A percentile compares a stretch with the other conserved stretches of the same genome.
Conservation (phyloP, 2,329 filamentous ascomycete species). For the Raffaelea ambrosiae region DNA sequence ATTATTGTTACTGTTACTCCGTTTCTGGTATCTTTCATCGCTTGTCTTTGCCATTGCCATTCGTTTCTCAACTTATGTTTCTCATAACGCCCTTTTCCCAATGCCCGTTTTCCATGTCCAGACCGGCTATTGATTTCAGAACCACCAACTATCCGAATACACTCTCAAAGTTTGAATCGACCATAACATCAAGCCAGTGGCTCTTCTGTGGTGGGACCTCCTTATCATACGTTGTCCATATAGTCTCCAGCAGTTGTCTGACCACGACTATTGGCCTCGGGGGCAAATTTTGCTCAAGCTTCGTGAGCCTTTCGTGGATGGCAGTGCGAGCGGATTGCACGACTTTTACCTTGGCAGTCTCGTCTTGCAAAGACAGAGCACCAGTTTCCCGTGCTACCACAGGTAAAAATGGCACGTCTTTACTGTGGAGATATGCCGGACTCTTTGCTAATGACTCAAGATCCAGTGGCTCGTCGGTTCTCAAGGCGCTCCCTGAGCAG, state of each 20-base stretch:
- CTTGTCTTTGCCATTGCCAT: no score
- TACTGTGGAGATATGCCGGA: background rate
- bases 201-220: constrained; percentile 16
- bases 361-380: no score
- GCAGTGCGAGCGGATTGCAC: constrained; percentile 21
- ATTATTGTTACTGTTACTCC: no score
- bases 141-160: constrained; percentile 8
- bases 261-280: constrained; percentile 28
- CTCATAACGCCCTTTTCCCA: no score
- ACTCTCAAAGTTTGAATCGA: constrained; percentile 7
- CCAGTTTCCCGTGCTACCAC: no score
- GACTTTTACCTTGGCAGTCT: background rate
- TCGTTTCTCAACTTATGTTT: no score
- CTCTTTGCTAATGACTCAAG: background rate
- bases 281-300: constrained; percentile 27
- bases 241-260: constrained; percentile 25
- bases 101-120: background rate
- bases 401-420: background rate
- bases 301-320: constrained; percentile 24
- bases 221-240: constrained; percentile 29
- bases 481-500: constrained; percentile 13
- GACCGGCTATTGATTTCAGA: no score
- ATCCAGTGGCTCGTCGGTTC: background rate
- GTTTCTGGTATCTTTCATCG: no score
- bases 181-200: constrained; percentile 14